A percentile compares a stretch with the other conserved stretches of the same genome.
These are phyloP conservation scores for Penicillium coffeae DNA, from an alignment of 495 filamentous ascomycete genomes.

Conservation along the genomic window DNA sequence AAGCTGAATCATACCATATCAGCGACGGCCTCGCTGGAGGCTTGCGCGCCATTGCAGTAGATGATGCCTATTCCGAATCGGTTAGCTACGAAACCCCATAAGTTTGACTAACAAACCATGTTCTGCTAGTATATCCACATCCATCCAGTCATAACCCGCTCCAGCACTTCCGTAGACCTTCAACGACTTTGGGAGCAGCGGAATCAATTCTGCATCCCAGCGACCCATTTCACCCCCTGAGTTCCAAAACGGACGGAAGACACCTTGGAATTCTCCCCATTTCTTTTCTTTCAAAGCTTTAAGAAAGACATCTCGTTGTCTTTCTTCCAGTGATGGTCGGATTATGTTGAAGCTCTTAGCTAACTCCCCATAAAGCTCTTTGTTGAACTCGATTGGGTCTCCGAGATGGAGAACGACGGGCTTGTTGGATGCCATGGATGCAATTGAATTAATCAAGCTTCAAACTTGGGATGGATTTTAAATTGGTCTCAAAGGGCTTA, in stretches of 20 bases:
- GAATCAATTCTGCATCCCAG: conserved; percentile 14
- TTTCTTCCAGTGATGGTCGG: conserved; percentile 6
- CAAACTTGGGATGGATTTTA: too few relatives aligned
- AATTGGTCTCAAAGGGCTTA: too few relatives aligned
- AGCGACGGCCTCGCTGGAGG: conserved; percentile 12
- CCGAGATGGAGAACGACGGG: conserved; percentile 10
- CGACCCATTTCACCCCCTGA: conserved; percentile 11
- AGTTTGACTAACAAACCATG: too few relatives aligned
- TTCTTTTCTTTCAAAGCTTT: conserved; percentile 8
- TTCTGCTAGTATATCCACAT: conserved; percentile 12
- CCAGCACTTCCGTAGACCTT: conserved; percentile 12
- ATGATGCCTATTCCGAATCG: conserved; percentile 2
- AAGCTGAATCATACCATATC: conserved; percentile 3
- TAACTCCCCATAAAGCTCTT: conserved; percentile 4
- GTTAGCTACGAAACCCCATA: too few relatives aligned
- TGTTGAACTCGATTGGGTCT: conserved; percentile 12
- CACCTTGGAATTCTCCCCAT: conserved; percentile 10
- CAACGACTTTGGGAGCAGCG: conserved; percentile 4
- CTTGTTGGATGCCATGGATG: conserved; percentile 3
- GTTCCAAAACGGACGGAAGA: conserved; percentile 12
- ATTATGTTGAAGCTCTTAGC: conserved; percentile 3
- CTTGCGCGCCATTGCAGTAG: conserved; percentile 11
- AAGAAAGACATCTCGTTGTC: conserved; percentile 5
- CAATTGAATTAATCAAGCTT: too few relatives aligned
- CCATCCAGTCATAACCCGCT: conserved; percentile 16